phyloP scores from a whole-genome alignment of 805 yeast species.

The Schwanniomyces vanrijiae region DNA sequence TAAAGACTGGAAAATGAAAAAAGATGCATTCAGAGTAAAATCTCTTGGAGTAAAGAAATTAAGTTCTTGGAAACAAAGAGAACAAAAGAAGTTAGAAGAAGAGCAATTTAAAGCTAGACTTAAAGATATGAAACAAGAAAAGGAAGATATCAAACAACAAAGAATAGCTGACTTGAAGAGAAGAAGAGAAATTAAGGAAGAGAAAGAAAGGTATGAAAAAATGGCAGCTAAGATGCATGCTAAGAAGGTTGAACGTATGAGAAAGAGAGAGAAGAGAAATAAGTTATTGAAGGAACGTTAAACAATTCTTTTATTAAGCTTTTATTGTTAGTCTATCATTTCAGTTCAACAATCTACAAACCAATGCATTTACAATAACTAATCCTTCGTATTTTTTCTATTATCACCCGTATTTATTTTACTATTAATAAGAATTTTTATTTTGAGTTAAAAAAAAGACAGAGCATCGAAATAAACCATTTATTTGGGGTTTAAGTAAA shows the following conservation, averaged over 20 bases:
- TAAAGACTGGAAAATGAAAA: constrained; percentile 70
- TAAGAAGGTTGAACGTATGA: constrained; percentile 86
- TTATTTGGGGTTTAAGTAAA: no score
- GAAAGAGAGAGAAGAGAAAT: constrained; percentile 91
- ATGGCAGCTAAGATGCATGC: constrained; percentile 87
- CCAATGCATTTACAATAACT: background rate
- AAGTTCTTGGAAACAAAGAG: constrained; percentile 63
- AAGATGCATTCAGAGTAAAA: constrained; percentile 65
- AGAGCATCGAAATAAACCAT: no score
- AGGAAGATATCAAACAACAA: constrained; percentile 56
- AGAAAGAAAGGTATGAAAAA: constrained; percentile 81
- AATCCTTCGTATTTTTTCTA: background rate
- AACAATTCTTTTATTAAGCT: background rate
- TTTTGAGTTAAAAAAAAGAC: no score
- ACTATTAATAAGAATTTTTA: no score
- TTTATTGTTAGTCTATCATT: background rate
- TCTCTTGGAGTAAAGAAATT: constrained; percentile 53
- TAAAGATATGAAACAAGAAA: constrained; percentile 75
- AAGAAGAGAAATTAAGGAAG: constrained; percentile 78
- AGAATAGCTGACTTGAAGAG: constrained; percentile 62
- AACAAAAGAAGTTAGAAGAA: constrained; percentile 64
- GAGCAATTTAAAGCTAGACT: constrained; percentile 67
- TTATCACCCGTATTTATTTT: no score
- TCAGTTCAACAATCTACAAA: background rate
- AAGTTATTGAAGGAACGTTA: constrained; percentile 88